Evolutionary conservation across 768 basidiomycete genomes (phyloP).

Genomic region (Kwoniella botswanensis): DNA sequence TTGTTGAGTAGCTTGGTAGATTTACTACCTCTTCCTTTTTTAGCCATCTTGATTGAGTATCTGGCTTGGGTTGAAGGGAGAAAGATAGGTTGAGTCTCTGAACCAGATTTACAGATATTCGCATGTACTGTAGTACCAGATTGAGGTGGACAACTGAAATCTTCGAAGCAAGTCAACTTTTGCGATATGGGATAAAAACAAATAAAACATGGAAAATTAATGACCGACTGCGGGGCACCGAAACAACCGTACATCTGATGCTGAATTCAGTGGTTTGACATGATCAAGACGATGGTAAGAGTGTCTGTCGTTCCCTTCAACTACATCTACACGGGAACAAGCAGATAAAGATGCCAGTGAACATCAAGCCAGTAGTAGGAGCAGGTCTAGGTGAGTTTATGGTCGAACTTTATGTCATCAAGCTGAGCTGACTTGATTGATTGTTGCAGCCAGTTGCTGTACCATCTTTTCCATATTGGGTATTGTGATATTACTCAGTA

Average conservation of each 20-base stretch:
- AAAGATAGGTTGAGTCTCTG: too few species aligned
- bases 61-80: not conserved
- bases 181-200: constrained; percentile 14
- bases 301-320: not conserved
- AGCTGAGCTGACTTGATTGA: constrained; percentile 19
- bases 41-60: constrained; percentile 12
- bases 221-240: not conserved
- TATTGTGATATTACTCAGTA: constrained; percentile 56
- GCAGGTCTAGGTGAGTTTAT: constrained; percentile 51
- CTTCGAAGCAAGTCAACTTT: not conserved
- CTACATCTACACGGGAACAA: not conserved
- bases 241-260: not conserved
- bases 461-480: constrained; percentile 58
- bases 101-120: too few species aligned
- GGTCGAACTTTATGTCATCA: too few species aligned
- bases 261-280: not conserved
- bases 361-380: constrained; percentile 54
- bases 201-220: constrained; percentile 6
- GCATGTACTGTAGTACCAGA: not conserved
- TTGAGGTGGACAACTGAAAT: constrained; percentile 4
- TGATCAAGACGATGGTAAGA: too few species aligned
- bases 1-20: constrained; percentile 24
- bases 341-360: constrained; percentile 24
- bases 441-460: constrained; percentile 53
- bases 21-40: constrained; percentile 26